Conservation (phyloP, 208 protist genomes). For the Leishmania turanica region DNA sequence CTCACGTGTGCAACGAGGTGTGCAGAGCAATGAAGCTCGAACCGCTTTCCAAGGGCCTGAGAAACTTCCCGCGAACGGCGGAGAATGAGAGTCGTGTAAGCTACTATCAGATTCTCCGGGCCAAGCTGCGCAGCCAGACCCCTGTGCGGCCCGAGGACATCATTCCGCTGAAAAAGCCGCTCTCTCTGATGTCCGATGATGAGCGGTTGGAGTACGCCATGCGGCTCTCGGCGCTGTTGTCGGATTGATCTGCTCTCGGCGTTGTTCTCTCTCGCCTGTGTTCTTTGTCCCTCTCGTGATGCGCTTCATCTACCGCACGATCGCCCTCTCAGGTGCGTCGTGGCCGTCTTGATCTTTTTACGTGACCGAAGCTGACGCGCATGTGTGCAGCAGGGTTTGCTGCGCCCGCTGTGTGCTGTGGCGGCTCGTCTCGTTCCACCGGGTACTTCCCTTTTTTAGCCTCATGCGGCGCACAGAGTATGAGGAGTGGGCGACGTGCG, state of each 20-base stretch:
- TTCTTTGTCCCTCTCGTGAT: background rate
- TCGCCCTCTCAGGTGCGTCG: background rate
- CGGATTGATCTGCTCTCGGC: slow-evolving; percentile 11
- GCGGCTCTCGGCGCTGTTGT: slow-evolving; percentile 50
- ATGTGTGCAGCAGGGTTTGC: background rate
- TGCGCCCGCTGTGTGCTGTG: background rate
- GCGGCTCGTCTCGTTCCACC: background rate
- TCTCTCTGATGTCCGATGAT: slow-evolving; percentile 73
- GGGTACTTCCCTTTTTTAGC: too few species aligned
- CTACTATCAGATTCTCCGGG: slow-evolving; percentile 58
- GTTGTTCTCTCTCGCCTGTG: background rate
- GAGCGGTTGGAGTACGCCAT: slow-evolving; percentile 75
- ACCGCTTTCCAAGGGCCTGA: slow-evolving; percentile 26
- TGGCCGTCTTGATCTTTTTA: background rate
- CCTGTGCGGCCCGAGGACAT: slow-evolving; percentile 48
- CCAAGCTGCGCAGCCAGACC: slow-evolving; percentile 42
- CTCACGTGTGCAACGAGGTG: slow-evolving; percentile 74
- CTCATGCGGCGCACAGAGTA: background rate
- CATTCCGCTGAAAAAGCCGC: slow-evolving; percentile 58
- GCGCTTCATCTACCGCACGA: background rate
- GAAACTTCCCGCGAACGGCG: background rate
- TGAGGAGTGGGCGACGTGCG: background rate
- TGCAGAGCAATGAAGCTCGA: slow-evolving; percentile 55
- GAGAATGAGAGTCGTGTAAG: slow-evolving; percentile 26
- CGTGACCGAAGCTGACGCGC: background rate